phyloP scores from a whole-genome alignment of 371 early-diverging fungal species.

The Saksenaea oblongispora region DNA sequence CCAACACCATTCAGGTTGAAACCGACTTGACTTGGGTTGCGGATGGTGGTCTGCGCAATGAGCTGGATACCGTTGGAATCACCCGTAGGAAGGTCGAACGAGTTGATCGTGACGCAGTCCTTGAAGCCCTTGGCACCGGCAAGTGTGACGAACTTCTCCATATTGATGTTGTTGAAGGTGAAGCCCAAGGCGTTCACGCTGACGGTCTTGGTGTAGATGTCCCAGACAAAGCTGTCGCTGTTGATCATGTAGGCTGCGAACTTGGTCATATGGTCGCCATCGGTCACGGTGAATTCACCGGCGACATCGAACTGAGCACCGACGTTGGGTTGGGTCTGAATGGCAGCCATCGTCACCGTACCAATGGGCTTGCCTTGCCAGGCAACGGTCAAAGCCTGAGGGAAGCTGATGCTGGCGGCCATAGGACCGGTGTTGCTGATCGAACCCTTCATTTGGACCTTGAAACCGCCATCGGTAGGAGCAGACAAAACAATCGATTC shows the following conservation, averaged over 20 bases:
- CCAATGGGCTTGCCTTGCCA: slow-evolving; percentile 58
- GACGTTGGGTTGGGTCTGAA: slow-evolving; percentile 35
- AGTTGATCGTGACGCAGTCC: slow-evolving; percentile 47
- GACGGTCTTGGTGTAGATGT: slow-evolving; percentile 42
- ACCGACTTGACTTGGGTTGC: slow-evolving; percentile 56
- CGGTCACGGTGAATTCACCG: slow-evolving; percentile 48
- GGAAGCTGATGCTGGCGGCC: slow-evolving; percentile 62
- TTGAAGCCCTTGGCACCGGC: slow-evolving; percentile 49
- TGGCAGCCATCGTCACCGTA: slow-evolving; percentile 46
- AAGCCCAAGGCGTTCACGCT: slow-evolving; percentile 51
- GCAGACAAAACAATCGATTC: slow-evolving; percentile 49
- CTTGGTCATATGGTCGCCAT: slow-evolving; percentile 38
- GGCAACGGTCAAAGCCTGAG: slow-evolving; percentile 43
- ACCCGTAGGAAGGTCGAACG: slow-evolving; percentile 53
- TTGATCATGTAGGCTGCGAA: slow-evolving; percentile 59
- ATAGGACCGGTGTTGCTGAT: slow-evolving; percentile 65
- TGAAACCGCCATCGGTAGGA: slow-evolving; percentile 50
- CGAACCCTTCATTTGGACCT: slow-evolving; percentile 55
- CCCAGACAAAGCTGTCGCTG: slow-evolving; percentile 51
- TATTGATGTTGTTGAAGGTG: slow-evolving; percentile 44
- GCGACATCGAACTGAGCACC: slow-evolving; percentile 45
- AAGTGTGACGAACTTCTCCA: slow-evolving; percentile 48
- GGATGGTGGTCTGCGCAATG: slow-evolving; percentile 39
- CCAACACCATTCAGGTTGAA: slow-evolving; percentile 31
- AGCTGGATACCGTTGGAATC: slow-evolving; percentile 55